These are phyloP conservation scores for Plasmodium fragile DNA, from an alignment of 169 alveolate species.

Conservation along the genomic window DNA sequence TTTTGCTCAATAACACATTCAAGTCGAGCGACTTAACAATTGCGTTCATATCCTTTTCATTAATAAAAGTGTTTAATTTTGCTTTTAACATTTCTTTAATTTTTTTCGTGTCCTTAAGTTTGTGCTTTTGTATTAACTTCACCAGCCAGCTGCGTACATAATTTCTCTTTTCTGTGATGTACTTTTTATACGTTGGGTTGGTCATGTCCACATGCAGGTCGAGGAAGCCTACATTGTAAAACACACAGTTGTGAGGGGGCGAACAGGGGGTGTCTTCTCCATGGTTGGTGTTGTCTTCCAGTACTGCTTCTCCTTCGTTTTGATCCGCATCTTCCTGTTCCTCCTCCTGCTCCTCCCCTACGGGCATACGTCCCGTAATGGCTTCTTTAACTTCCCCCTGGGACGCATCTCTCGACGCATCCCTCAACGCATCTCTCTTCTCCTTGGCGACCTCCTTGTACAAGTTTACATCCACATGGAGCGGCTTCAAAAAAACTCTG, in stretches of 20 bases:
- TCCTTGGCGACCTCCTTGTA: not conserved
- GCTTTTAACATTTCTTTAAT: conserved; percentile 52
- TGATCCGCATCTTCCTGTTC: not conserved
- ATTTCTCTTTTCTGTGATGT: conserved; percentile 56
- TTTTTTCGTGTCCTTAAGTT: conserved; percentile 49
- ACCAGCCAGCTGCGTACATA: conserved; percentile 65
- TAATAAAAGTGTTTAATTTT: conserved; percentile 27
- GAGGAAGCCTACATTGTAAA: conserved; percentile 65
- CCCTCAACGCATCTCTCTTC: not conserved
- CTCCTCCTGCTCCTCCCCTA: not conserved
- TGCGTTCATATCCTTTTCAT: conserved; percentile 65
- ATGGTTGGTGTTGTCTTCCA: not conserved
- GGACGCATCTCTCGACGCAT: not conserved
- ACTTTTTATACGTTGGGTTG: conserved; percentile 41
- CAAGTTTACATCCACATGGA: conserved; percentile 26
- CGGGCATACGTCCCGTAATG: not conserved
- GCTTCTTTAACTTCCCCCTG: not conserved
- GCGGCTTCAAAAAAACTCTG: conserved; percentile 32
- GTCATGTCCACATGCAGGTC: conserved; percentile 30
- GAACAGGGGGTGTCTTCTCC: not conserved
- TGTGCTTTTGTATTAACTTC: conserved; percentile 45
- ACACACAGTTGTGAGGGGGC: conserved; percentile 8
- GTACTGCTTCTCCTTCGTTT: not conserved
- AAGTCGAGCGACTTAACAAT: conserved; percentile 55
- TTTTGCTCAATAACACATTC: conserved; percentile 19